Conservation (phyloP, 306 rosid genomes). For the Quercus engelmannii region DNA sequence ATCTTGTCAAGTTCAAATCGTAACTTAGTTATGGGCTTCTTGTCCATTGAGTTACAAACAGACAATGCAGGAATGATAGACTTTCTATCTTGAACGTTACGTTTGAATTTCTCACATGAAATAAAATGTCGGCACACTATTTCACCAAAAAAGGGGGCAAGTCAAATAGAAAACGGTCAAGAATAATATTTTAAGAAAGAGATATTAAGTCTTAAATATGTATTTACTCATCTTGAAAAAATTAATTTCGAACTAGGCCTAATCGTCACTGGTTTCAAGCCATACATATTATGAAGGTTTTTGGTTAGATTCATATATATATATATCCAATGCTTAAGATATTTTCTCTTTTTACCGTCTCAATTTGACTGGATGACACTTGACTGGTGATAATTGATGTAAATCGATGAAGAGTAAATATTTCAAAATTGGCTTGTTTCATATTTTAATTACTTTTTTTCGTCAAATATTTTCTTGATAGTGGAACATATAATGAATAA, state of each 20-base stretch:
- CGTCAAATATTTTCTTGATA: not conserved
- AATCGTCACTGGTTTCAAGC: not conserved
- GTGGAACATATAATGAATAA: not conserved
- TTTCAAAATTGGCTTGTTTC: not conserved
- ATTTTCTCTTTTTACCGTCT: not conserved
- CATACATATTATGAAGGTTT: not conserved
- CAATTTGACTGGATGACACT: not conserved
- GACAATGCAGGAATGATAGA: not conserved
- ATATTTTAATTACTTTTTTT: not conserved
- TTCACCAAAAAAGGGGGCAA: not conserved
- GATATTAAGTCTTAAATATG: too few species aligned
- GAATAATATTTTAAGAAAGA: not conserved
- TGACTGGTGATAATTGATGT: not conserved
- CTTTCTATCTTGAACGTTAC: not conserved
- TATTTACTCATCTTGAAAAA: not conserved
- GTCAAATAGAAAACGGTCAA: not conserved
- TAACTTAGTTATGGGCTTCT: too few species aligned
- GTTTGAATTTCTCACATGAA: not conserved
- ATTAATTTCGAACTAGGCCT: not conserved
- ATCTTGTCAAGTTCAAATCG: too few species aligned
- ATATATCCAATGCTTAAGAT: too few species aligned
- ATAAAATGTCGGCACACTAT: not conserved
- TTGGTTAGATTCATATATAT: not conserved
- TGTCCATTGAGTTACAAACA: not conserved
- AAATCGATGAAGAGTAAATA: not conserved